Evolutionary conservation across 345 rosid species (phyloP).

Genomic region (Odontarrhena argentea): DNA sequence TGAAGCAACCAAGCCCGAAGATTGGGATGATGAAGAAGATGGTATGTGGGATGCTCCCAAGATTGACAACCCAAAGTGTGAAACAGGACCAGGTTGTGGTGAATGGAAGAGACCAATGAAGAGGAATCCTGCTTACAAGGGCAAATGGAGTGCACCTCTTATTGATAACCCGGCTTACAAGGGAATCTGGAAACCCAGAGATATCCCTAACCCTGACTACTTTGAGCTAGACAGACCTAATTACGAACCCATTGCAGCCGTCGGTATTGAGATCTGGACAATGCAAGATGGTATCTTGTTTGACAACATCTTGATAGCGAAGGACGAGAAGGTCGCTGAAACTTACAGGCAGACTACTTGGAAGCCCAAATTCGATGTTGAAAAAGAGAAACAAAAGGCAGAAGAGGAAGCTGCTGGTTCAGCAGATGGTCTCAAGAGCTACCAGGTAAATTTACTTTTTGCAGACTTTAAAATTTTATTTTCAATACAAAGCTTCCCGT

Average conservation of each 20-base stretch:
- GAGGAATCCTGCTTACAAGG: slow-evolving; percentile 85
- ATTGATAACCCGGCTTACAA: slow-evolving; percentile 84
- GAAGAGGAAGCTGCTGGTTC: slow-evolving; percentile 63
- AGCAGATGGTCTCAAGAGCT: slow-evolving; percentile 47
- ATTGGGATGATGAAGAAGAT: slow-evolving; percentile 96
- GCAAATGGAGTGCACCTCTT: slow-evolving; percentile 77
- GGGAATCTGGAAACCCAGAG: slow-evolving; percentile 84
- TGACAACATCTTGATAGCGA: slow-evolving; percentile 72
- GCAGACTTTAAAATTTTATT: neutral
- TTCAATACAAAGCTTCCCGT: neutral
- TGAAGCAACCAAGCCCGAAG: slow-evolving; percentile 85
- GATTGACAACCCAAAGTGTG: slow-evolving; percentile 80
- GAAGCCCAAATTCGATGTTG: slow-evolving; percentile 70
- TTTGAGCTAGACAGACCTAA: slow-evolving; percentile 74
- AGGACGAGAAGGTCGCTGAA: slow-evolving; percentile 64
- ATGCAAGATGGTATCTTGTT: slow-evolving; percentile 90
- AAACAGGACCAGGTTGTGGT: slow-evolving; percentile 79
- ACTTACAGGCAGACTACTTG: slow-evolving; percentile 53
- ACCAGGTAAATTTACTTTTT: slow-evolving; percentile 42
- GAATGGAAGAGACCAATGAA: slow-evolving; percentile 87
- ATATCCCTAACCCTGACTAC: slow-evolving; percentile 78
- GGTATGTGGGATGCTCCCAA: slow-evolving; percentile 94
- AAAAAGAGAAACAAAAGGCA: slow-evolving; percentile 76
- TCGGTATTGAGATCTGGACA: slow-evolving; percentile 93
- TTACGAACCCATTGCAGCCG: slow-evolving; percentile 77